Base-by-base conservation (phyloP, 331 rosid species). In the Prunus yedoensis region DNA sequence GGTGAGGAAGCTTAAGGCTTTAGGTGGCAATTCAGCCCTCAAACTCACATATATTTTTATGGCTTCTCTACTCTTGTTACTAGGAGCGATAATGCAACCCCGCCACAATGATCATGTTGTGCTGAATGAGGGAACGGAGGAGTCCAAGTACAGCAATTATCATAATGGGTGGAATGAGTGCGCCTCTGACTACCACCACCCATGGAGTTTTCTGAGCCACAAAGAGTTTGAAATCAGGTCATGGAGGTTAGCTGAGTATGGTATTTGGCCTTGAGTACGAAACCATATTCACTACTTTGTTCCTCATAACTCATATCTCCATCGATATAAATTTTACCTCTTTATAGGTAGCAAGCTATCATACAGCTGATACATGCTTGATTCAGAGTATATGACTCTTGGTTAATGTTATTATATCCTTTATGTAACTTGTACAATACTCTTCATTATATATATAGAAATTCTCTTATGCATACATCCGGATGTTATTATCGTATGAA, bases 11-110 rank as follows among this genome's bases (percentile, higher is more conserved):
- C 38, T 32, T 1, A 32, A 32, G 38, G 43, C 43, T 38, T 38
- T 2, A 1, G 43, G 43, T 38, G 9, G 43, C 43, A 6, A 6
- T 53, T 53, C 58, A 53, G 10, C 10, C 58, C 10, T 53, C 58
- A 53, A 53, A 53, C 62, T 3, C 62, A 4, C 21, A 17, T 27
- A 7, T 27, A 14, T 27, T 14, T 23, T 18, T 10, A 68, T 68
- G 73, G 73, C 73, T 47, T 68, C 73, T 49, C 57, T 49, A 7
- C 59, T 68, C 10, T 25, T 68, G 73, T 68, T 68, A 68, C 43
- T 49, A 43, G 9, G 73, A 27, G 73, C 73, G 32, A 7, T 47
- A 9, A 7, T 17, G 43, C 15, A 68, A 50, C 53, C 43, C 73
- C 57, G 16, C 18, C 50, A 10, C 3, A 49, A 27, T 14, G 73